Base-by-base conservation (phyloP, 164 flowering plant genomes). In the Houttuynia cordata region DNA sequence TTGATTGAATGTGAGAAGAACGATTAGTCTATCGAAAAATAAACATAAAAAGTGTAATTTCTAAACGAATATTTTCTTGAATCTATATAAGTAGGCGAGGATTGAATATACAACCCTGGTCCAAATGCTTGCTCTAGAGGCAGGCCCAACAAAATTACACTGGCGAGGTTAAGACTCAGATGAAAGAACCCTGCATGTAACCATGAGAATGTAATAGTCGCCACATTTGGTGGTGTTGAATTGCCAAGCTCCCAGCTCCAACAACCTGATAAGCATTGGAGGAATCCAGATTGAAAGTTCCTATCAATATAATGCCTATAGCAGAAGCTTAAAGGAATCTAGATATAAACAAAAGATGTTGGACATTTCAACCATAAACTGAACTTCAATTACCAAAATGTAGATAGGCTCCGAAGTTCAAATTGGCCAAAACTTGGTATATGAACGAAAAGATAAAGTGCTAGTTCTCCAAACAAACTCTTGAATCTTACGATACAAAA, bases 41-140 rank as follows among this genome's bases (percentile, higher is more conserved):
- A 53, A 4, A 53, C 10, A 18, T 53, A 3, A 22, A 22, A 53
- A 18, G 7, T 18, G n/a, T n/a, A n/a, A n/a, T n/a, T n/a, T n/a
- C n/a, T n/a, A n/a, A n/a, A n/a, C n/a, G n/a, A n/a, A 53, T 15
- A 22, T 10, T 53, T 1, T 53, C 20, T 53, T 3, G 24, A 56
- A 56, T 22, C 21, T 23, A 24, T 56, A 19, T n/a, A 13, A 37
- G 14, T 21, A 10, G 7, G 34, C 7, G 58, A 6, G 8, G 1
- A 53, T 14, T 24, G 17, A 30, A 37, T 14, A 7, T 9, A 19
- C 50, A 59, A 50, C 81, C 97, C 61, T 62, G 90, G 68, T 69
- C 97, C 96, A 71, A 79, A 88, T 63, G 83, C 86, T 62, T 77
- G 82, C 71, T 88, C 97, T 51, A 88, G 64, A 66, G 79, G 81